Evolutionary conservation across 352 stramenopile species (phyloP).

Genomic region (Phytophthora sojae): DNA sequence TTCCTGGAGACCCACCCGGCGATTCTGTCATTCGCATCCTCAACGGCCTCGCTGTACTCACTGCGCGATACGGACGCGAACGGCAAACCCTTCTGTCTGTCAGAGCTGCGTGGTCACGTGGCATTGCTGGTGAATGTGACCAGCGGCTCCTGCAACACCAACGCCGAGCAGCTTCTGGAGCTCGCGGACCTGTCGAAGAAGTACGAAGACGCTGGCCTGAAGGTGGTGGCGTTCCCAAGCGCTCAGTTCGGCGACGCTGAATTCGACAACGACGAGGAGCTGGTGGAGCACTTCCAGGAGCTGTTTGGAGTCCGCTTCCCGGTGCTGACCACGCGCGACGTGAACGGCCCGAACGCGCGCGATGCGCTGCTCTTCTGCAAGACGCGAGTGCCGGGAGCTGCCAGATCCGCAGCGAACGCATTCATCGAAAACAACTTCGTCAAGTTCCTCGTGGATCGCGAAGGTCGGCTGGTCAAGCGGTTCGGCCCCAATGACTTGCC

Average conservation of each 20-base stretch:
- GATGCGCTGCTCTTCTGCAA: constrained; percentile 89
- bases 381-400: constrained; percentile 55
- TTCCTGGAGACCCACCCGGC: constrained; percentile 52
- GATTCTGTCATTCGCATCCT: constrained; percentile 38
- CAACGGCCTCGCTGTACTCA: constrained; percentile 76
- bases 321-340: constrained; percentile 78
- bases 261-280: constrained; percentile 46
- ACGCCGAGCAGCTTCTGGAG: constrained; percentile 81
- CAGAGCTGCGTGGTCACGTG: constrained; percentile 65
- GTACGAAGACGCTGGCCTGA: constrained; percentile 61
- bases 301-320: constrained; percentile 46
- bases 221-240: constrained; percentile 84
- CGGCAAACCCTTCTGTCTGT: constrained; percentile 67
- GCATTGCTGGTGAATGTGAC: constrained; percentile 78
- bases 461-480: constrained; percentile 78
- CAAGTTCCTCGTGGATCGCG: constrained; percentile 90
- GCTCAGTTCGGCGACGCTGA: constrained; percentile 89
- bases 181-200: constrained; percentile 68
- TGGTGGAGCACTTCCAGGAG: constrained; percentile 25
- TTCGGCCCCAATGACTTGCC: constrained; percentile 39
- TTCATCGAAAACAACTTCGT: constrained; percentile 92
- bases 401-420: constrained; percentile 35
- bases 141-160: constrained; percentile 23
- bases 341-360: constrained; percentile 86
- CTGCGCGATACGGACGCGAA: constrained; percentile 70